Base-by-base conservation (phyloP, 1,139 yeast genomes). In the Suhomyces wounanorum region DNA sequence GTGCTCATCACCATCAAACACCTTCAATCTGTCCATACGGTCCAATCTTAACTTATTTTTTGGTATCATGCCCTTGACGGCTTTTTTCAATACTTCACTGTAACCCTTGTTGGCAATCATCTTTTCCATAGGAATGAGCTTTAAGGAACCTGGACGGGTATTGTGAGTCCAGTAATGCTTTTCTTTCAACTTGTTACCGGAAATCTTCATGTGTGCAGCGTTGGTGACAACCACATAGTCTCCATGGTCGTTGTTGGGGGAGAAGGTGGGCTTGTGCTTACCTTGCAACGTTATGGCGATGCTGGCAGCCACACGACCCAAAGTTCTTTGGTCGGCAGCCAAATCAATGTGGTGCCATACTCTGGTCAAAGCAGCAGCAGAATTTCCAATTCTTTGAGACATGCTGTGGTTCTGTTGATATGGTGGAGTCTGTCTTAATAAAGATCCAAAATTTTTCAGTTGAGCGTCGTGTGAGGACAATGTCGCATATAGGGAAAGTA, bases 161-260 rank as follows among this genome's bases (percentile, higher is more conserved):
- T 94, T 87, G 68, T 95, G 99, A 50, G 89, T 81, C 87, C 96
- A 87, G 73, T 94, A 94, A n/a, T 84, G 78, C 70, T 89, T 92
- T 52, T 92, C 87, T 52, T 84, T 74, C 67, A 92, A 68, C 68
- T 94, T 94, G 58, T 84, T 85, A 55, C 98, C 98, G 0, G 97
- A 85, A 16, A 87, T 79, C 61, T 84, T 85, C 61, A 95, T 68
- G 59, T 84, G 83, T 54, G 89, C 82, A 64, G 97, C 91, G 73
- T 94, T 94, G 11, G 98, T 89, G 1, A 94, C 97, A 16, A 94
- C 98, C 16, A 94, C 97, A 63, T 92, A 94, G 69, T 94, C 99
- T 11, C 99, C 99, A 59, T 87, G 85, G 72, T 94, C 99, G 66
- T 85, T 78, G 62, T 81, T 66, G 60, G 81, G 72, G 57, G 92